These are phyloP conservation scores for Malassezia nana DNA, from an alignment of 1,284 basidiomycete species.

Conservation along the genomic window DNA sequence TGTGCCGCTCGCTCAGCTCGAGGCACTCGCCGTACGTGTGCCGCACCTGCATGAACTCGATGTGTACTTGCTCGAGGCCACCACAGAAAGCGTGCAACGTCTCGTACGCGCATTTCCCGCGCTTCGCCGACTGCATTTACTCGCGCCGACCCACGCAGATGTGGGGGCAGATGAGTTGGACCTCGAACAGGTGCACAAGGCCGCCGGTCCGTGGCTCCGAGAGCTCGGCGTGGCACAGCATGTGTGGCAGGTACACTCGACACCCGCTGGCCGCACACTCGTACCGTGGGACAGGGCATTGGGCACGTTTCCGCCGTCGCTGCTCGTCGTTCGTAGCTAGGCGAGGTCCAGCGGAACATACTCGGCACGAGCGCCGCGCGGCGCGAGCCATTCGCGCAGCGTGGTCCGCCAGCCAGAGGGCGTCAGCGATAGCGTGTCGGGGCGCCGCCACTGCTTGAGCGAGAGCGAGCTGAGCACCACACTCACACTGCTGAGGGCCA, in stretches of 20 bases:
- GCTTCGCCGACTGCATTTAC: slow-evolving; percentile 30
- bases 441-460: slow-evolving; percentile 55
- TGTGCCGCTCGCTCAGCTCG: slow-evolving; percentile 30
- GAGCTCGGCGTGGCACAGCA: slow-evolving; percentile 43
- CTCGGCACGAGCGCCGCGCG: neutral
- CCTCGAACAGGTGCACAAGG: neutral
- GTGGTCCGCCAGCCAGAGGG: too few relatives aligned
- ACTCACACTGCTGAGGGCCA: slow-evolving; percentile 94
- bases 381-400: neutral
- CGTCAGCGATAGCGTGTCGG: too few relatives aligned
- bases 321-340: slow-evolving; percentile 29
- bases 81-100: neutral
- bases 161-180: neutral
- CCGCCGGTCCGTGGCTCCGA: slow-evolving; percentile 18
- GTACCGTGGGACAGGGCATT: slow-evolving; percentile 31
- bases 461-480: slow-evolving; percentile 83
- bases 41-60: slow-evolving; percentile 29
- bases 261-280: slow-evolving; percentile 13
- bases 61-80: slow-evolving; percentile 38
- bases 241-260: slow-evolving; percentile 35
- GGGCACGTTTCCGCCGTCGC: slow-evolving; percentile 31
- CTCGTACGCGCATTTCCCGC: slow-evolving; percentile 10
- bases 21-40: slow-evolving; percentile 20
- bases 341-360: slow-evolving; percentile 8
- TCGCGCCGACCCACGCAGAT: slow-evolving; percentile 16